Conservation (phyloP, 1,139 yeast genomes). For the Diutina sp. region DNA sequence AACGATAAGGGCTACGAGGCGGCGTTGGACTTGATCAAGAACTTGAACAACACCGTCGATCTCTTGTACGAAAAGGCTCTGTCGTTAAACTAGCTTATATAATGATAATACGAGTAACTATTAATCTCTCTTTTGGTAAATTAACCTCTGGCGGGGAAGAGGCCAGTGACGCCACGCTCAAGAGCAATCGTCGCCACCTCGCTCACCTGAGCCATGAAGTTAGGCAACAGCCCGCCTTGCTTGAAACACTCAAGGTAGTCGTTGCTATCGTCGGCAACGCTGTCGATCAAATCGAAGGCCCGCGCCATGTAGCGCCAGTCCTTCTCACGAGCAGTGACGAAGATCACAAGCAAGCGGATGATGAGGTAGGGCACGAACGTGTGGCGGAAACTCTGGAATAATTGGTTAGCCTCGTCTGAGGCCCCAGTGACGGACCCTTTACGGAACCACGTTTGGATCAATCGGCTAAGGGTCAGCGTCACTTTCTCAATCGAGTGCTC, state of each 20-base stretch:
- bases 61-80: constrained; percentile 89
- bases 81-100: constrained; percentile 36
- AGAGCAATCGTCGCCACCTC: constrained; percentile 38
- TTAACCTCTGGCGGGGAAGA: constrained; percentile 9
- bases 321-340: constrained; percentile 27
- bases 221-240: constrained; percentile 46
- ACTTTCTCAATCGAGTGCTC: constrained; percentile 27
- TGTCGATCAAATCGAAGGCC: constrained; percentile 46
- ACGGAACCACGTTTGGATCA: constrained; percentile 24
- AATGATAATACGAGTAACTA: not conserved
- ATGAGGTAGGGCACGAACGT: constrained; percentile 65
- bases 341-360: constrained; percentile 46
- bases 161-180: constrained; percentile 25
- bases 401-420: constrained; percentile 3
- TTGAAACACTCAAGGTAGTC: constrained; percentile 40
- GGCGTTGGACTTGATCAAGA: constrained; percentile 75
- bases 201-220: constrained; percentile 49
- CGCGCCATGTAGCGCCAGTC: constrained; percentile 30
- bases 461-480: constrained; percentile 13
- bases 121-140: no score
- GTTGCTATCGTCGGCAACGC: constrained; percentile 26
- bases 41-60: constrained; percentile 82
- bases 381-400: constrained; percentile 40
- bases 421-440: constrained; percentile 9
- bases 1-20: constrained; percentile 84